Percentiles rank a stretch among this genome's conserved stretches.
Conservation (phyloP, 2,329 filamentous ascomycete genomes). For the Phialophora chinensis region DNA sequence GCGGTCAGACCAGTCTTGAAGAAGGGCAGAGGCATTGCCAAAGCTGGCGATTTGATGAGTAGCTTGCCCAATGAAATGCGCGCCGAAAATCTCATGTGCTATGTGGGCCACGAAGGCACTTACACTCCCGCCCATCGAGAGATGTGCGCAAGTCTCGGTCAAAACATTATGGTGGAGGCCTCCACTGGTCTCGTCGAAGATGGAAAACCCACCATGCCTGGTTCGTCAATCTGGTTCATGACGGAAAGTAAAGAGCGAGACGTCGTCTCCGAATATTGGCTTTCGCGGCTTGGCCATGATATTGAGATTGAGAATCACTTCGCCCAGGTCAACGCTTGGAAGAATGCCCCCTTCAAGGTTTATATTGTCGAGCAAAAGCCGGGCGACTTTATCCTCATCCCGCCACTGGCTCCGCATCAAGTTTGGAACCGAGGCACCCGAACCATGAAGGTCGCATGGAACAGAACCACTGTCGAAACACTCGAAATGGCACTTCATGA, state of each 20-base stretch:
- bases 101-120: constrained; percentile 95
- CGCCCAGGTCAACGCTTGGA: constrained; percentile 94
- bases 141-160: constrained; percentile 95
- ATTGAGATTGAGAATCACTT: constrained; percentile 98
- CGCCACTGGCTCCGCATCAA: constrained; percentile 91
- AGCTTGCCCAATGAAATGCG: constrained; percentile 85
- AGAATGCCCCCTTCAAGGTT: constrained; percentile 88
- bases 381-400: constrained; percentile 92
- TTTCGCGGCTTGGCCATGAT: constrained; percentile 91
- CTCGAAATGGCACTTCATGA: constrained; percentile 84
- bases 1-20: constrained; percentile 52
- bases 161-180: constrained; percentile 98
- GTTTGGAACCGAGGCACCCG: constrained; percentile 97
- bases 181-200: constrained; percentile 69
- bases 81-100: constrained; percentile 97
- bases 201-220: constrained; percentile 73
- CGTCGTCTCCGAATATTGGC: constrained; percentile 89
- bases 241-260: constrained; percentile 92
- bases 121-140: constrained; percentile 94
- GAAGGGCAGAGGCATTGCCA: constrained; percentile 65
- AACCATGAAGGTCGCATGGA: constrained; percentile 98
- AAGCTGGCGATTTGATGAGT: constrained; percentile 92
- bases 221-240: constrained; percentile 98
- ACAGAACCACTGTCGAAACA: constrained; percentile 90
- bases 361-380: constrained; percentile 89